A percentile compares a stretch with the other conserved stretches of the same genome.
Evolutionary conservation across 2,329 filamentous ascomycete genomes (phyloP).

Genomic region (Colletotrichum sp.): DNA sequence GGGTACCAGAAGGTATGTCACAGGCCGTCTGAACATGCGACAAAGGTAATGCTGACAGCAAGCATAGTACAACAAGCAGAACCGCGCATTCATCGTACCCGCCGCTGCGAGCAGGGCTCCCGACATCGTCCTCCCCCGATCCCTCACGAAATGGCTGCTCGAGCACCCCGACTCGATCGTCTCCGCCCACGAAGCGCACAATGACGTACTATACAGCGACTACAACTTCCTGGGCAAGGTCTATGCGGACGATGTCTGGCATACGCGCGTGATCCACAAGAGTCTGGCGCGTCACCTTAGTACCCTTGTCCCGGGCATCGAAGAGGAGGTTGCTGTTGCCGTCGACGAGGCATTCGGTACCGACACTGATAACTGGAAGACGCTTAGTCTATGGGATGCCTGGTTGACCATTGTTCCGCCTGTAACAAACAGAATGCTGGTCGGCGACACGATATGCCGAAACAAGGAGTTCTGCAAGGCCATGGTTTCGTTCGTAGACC

Average conservation of each 20-base stretch:
- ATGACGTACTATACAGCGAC: slow-evolving; percentile 37
- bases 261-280: slow-evolving; percentile 46
- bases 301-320: slow-evolving; percentile 41
- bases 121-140: slow-evolving; percentile 48
- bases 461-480: slow-evolving; percentile 49
- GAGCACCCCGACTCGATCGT: slow-evolving; percentile 49
- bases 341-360: slow-evolving; percentile 37
- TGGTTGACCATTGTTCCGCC: slow-evolving; percentile 46
- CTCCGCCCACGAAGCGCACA: slow-evolving; percentile 44
- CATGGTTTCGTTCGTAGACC: slow-evolving; percentile 54
- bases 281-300: slow-evolving; percentile 45
- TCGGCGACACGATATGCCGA: slow-evolving; percentile 41
- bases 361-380: slow-evolving; percentile 38
- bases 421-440: slow-evolving; percentile 47
- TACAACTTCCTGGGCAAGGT: slow-evolving; percentile 47
- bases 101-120: slow-evolving; percentile 42
- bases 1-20: slow-evolving; percentile 44
- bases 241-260: slow-evolving; percentile 40
- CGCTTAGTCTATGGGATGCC: slow-evolving; percentile 48
- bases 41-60: background rate
- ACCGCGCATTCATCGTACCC: slow-evolving; percentile 45
- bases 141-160: slow-evolving; percentile 49
- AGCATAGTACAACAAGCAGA: slow-evolving; percentile 42
- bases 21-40: background rate
- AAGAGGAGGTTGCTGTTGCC: slow-evolving; percentile 41